Evolutionary conservation across 371 early-diverging fungal genomes (phyloP), one percentile per base, ranked within the genome.

Genomic region (Mucor lusitanicus): DNA sequence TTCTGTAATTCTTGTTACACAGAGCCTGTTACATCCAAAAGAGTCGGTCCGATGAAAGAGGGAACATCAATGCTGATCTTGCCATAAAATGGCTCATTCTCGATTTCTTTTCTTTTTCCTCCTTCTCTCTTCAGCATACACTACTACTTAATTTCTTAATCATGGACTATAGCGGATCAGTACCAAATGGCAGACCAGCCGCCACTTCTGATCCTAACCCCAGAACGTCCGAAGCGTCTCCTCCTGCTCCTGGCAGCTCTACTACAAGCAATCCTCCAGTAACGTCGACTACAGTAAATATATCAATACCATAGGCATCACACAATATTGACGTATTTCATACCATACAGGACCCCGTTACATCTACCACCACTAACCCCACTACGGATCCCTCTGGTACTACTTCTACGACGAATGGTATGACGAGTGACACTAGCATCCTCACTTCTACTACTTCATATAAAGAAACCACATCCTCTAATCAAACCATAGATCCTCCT

Each of bases 351-450:
- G 53, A 11, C 6, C 27, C 53, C 27, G 53, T 53, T 13, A 33
- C 35, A 21, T 50, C 30, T 1, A 50, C 60, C 9, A 27, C 39
- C 17, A 25, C 27, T 59, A 21, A 30, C 15, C 62, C 62, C 17
- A 53, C 25, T 44, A 63, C 32, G 21, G 59, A 59, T 33, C 35
- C 63, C 6, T n/a, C 35, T 21, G n/a, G 48, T 58, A 19, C 48
- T 59, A 21, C 53, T 66, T 37, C 59, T 2, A 59, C 66, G 6
- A 53, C 60, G 23, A 66, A 39, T 35, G 59, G 58, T 65, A 65
- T 57, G 27, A 63, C 50, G 27, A 62, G 17, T 37, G 53, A 44
- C 53, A 53, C 62, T 33, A 48, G 27, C 27, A 46, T 46, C 17
- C 21, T 33, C 4, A 32, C 61, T 21, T 25, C 61, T 48, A 30